phyloP scores from a whole-genome alignment of 164 flowering plant species.

The Aristolochia californica region DNA sequence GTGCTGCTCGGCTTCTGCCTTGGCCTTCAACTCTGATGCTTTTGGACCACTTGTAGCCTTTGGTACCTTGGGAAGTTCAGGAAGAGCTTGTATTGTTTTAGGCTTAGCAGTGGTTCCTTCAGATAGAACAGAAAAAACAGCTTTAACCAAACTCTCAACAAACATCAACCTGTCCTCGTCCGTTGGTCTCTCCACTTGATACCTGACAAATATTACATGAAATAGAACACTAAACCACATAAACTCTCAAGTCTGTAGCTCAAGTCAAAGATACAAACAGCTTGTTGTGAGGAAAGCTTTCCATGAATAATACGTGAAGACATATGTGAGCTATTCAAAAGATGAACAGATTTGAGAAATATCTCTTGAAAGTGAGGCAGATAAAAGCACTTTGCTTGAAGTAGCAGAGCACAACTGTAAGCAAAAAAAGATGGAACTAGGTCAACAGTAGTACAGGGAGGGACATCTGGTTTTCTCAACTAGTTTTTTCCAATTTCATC shows the following conservation, averaged over 20 bases:
- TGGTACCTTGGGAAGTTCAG: slow-evolving; percentile 90
- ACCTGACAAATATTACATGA: slow-evolving; percentile 33
- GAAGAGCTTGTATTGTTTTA: slow-evolving; percentile 29
- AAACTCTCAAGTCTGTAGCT: not conserved
- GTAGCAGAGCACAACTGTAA: too few relatives aligned
- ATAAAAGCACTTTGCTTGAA: too few relatives aligned
- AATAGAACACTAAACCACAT: not conserved
- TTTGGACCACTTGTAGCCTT: slow-evolving; percentile 75
- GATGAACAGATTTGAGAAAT: too few relatives aligned
- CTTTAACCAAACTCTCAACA: slow-evolving; percentile 62
- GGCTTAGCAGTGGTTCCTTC: slow-evolving; percentile 31
- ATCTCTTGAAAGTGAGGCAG: too few relatives aligned
- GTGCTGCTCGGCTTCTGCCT: slow-evolving; percentile 97
- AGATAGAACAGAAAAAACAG: slow-evolving; percentile 57
- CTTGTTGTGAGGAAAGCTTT: too few relatives aligned
- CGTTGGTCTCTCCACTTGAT: slow-evolving; percentile 50
- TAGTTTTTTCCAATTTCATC: too few relatives aligned
- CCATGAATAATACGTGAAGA: too few relatives aligned
- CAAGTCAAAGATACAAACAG: too few relatives aligned
- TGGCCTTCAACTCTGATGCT: slow-evolving; percentile 78
- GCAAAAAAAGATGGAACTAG: too few relatives aligned
- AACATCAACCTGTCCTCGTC: slow-evolving; percentile 63
- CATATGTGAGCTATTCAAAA: too few relatives aligned
- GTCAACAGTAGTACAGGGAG: too few relatives aligned
- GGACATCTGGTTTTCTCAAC: too few relatives aligned